Percentiles rank a stretch among this genome's conserved stretches.
Conservation (phyloP, 805 yeast species). For the Yarrowia yakushimensis region DNA sequence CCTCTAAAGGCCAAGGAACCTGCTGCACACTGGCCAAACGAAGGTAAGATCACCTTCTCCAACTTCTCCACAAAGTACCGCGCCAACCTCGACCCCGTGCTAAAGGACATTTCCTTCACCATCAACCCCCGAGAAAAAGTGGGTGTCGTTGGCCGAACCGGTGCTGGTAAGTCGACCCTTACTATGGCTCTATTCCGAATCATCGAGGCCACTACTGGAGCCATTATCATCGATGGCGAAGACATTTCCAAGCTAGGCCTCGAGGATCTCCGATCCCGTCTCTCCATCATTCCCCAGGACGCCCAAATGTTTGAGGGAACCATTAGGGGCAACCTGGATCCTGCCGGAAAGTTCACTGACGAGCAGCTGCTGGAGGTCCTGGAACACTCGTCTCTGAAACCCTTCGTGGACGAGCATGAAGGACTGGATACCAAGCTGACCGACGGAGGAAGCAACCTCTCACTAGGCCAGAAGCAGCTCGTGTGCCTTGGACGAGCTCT, state of each 20-base stretch:
- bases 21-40: constrained; percentile 53
- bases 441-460: constrained; percentile 74
- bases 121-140: constrained; percentile 61
- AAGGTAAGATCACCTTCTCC: constrained; percentile 56
- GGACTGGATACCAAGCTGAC: constrained; percentile 48
- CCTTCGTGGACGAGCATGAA: constrained; percentile 40
- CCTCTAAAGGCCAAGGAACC: constrained; percentile 20
- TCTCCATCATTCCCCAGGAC: constrained; percentile 85
- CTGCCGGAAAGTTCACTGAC: constrained; percentile 58
- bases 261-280: constrained; percentile 59
- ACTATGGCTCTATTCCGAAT: constrained; percentile 70
- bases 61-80: constrained; percentile 62
- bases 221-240: constrained; percentile 63
- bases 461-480: constrained; percentile 79
- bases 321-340: constrained; percentile 72
- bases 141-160: constrained; percentile 87
- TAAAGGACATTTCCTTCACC: constrained; percentile 51
- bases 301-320: constrained; percentile 82
- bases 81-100: constrained; percentile 60
- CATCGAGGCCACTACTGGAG: constrained; percentile 53
- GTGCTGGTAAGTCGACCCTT: constrained; percentile 81
- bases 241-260: constrained; percentile 65
- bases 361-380: constrained; percentile 65
- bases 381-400: constrained; percentile 52
- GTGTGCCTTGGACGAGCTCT: constrained; percentile 77